These are phyloP conservation scores for Sechiopsis laciniata DNA, from an alignment of 306 rosid genomes.

Conservation along the genomic window DNA sequence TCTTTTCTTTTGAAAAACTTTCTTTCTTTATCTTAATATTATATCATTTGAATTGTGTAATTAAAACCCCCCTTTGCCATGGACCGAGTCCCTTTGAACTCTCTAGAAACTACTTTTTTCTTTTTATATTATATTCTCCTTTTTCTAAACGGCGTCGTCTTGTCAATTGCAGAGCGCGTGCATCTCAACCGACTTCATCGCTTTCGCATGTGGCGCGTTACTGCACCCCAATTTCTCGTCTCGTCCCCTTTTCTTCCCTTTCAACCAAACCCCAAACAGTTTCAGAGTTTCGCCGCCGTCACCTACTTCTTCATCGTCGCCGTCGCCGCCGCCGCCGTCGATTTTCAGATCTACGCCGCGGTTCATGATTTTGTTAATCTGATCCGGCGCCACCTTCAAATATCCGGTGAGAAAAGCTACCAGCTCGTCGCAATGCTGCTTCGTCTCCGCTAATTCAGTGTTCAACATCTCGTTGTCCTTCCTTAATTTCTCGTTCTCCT, in stretches of 20 bases:
- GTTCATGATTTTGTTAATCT: constrained; percentile 46
- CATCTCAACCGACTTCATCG: constrained; percentile 43
- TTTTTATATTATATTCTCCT: no score
- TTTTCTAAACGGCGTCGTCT: no score
- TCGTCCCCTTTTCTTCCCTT: constrained; percentile 37
- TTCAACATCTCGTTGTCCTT: constrained; percentile 60
- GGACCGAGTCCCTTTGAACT: no score
- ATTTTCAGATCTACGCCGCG: constrained; percentile 18
- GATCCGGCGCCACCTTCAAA: constrained; percentile 66
- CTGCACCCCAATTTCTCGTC: constrained; percentile 44
- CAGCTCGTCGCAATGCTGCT: constrained; percentile 72
- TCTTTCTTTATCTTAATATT: no score
- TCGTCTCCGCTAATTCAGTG: constrained; percentile 60
- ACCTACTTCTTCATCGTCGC: not conserved
- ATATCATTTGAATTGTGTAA: no score
- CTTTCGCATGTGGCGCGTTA: constrained; percentile 39
- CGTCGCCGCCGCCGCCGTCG: not conserved
- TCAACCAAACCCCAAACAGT: constrained; percentile 91
- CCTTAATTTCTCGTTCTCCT: constrained; percentile 69
- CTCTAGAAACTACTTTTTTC: no score
- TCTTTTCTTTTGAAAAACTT: no score
- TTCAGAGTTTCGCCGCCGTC: constrained; percentile 32
- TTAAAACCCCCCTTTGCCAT: no score
- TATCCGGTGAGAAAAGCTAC: constrained; percentile 42
- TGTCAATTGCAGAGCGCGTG: constrained; percentile 29